Percentiles rank a stretch among this genome's conserved stretches.
These are phyloP conservation scores for Colletotrichum destructivum DNA, from an alignment of 2,329 filamentous ascomycete genomes.

Conservation along the genomic window DNA sequence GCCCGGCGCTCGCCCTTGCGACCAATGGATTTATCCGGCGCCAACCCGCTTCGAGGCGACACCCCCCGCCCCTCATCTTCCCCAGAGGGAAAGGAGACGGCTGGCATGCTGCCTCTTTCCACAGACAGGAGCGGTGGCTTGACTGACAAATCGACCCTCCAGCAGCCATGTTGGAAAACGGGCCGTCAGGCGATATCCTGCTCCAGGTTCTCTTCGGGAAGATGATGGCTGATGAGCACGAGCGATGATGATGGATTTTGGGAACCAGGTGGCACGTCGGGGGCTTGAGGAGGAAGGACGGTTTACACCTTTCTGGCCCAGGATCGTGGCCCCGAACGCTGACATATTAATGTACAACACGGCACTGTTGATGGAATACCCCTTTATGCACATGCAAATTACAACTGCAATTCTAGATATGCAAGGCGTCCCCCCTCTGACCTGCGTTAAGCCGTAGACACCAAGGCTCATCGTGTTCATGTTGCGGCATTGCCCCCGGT, in stretches of 20 bases:
- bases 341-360: constrained; percentile 22
- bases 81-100: constrained; percentile 10
- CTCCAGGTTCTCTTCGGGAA: not conserved
- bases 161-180: not conserved
- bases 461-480: not conserved
- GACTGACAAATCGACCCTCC: constrained; percentile 1
- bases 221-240: not conserved
- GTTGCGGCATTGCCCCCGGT: not conserved
- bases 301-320: not conserved
- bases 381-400: constrained; percentile 5
- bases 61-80: constrained; percentile 24
- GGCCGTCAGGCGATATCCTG: not conserved
- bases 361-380: constrained; percentile 26
- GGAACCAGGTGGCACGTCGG: not conserved
- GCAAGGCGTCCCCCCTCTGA: not conserved
- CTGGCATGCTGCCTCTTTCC: constrained; percentile 23
- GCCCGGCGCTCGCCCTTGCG: constrained; percentile 24
- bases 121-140: not conserved
- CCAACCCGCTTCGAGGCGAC: constrained; percentile 35
- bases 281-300: not conserved
- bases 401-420: not conserved
- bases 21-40: constrained; percentile 32
- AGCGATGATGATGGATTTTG: not conserved
- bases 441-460: not conserved
- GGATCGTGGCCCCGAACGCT: not conserved